Conservation (phyloP, 2,329 filamentous ascomycete species). For the Lojkania enalia region DNA sequence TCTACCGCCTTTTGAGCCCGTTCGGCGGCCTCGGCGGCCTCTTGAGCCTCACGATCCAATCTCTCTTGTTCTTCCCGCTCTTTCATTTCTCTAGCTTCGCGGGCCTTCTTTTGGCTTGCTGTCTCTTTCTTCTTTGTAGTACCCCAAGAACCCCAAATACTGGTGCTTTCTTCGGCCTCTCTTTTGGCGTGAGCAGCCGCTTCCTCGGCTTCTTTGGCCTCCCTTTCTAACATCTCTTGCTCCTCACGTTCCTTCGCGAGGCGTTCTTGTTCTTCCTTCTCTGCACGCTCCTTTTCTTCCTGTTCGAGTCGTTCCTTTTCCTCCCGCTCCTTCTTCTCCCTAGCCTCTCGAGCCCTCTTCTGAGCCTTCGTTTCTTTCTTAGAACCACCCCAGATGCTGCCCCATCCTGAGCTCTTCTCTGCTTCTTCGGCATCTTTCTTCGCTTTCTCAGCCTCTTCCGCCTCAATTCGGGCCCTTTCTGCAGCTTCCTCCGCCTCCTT, state of each 20-base stretch:
- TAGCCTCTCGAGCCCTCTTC: slow-evolving; percentile 18
- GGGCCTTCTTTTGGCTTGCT: slow-evolving; percentile 7
- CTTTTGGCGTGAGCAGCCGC: slow-evolving; percentile 7
- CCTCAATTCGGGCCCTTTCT: slow-evolving; percentile 28
- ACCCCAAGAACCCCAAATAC: slow-evolving; percentile 14
- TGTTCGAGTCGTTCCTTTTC: slow-evolving; percentile 19
- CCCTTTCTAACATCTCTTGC: slow-evolving; percentile 47
- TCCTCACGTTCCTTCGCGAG: slow-evolving; percentile 11
- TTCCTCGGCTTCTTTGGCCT: slow-evolving; percentile 33
- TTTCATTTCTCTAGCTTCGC: slow-evolving; percentile 25
- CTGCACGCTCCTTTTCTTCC: slow-evolving; percentile 19
- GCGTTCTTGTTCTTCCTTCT: slow-evolving; percentile 17
- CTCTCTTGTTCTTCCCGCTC: slow-evolving; percentile 35
- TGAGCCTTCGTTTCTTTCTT: slow-evolving; percentile 27
- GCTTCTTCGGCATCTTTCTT: slow-evolving; percentile 32
- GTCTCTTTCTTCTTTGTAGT: slow-evolving; percentile 32
- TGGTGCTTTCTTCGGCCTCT: slow-evolving; percentile 6
- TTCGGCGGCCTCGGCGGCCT: slow-evolving; percentile 23
- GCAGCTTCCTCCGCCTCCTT: slow-evolving; percentile 31
- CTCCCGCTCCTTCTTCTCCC: slow-evolving; percentile 19
- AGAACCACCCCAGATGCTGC: slow-evolving; percentile 22
- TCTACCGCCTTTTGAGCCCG: slow-evolving; percentile 10
- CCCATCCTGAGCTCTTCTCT: slow-evolving; percentile 35
- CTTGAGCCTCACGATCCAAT: slow-evolving; percentile 8
- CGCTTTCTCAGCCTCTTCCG: slow-evolving; percentile 22